A percentile compares a stretch with the other conserved stretches of the same genome.
Conservation (phyloP, 352 stramenopile genomes). For the Pythium phragmitis region DNA sequence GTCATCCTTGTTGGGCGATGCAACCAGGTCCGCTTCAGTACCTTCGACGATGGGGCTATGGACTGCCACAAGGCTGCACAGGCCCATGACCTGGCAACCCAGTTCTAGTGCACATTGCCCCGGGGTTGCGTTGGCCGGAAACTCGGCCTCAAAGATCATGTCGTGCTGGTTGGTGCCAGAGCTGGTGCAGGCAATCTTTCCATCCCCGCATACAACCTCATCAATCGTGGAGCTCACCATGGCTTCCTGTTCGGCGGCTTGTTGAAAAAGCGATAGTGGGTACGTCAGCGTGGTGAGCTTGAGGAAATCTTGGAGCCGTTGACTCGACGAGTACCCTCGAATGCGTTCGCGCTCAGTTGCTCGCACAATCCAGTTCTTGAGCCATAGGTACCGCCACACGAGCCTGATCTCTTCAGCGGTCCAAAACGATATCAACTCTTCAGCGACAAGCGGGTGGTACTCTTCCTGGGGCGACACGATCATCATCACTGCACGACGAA, state of each 20-base stretch:
- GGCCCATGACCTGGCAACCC: conserved; percentile 62
- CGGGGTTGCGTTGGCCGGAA: conserved; percentile 64
- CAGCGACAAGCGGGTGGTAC: conserved; percentile 77
- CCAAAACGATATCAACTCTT: conserved; percentile 86
- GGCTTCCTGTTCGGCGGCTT: conserved; percentile 71
- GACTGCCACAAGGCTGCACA: conserved; percentile 46
- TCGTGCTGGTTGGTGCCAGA: conserved; percentile 25
- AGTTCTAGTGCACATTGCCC: conserved; percentile 72
- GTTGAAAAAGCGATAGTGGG: conserved; percentile 64
- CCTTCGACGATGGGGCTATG: conserved; percentile 33
- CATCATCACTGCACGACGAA: conserved; percentile 80
- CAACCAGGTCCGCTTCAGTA: conserved; percentile 16
- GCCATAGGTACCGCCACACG: conserved; percentile 83
- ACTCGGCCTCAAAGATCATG: conserved; percentile 61
- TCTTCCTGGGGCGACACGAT: conserved; percentile 65
- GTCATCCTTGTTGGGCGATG: conserved; percentile 18
- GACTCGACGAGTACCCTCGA: conserved; percentile 61
- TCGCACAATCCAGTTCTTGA: conserved; percentile 85
- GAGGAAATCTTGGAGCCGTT: conserved; percentile 64
- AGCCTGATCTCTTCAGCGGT: conserved; percentile 64
- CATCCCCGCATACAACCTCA: conserved; percentile 28
- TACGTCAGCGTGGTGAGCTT: conserved; percentile 73
- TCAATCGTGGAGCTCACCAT: conserved; percentile 68
- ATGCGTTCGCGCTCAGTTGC: conserved; percentile 68
- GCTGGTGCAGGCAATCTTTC: background rate